Conservation (phyloP, 129 eudicot species). For the Chrysanthemum seticuspe region DNA sequence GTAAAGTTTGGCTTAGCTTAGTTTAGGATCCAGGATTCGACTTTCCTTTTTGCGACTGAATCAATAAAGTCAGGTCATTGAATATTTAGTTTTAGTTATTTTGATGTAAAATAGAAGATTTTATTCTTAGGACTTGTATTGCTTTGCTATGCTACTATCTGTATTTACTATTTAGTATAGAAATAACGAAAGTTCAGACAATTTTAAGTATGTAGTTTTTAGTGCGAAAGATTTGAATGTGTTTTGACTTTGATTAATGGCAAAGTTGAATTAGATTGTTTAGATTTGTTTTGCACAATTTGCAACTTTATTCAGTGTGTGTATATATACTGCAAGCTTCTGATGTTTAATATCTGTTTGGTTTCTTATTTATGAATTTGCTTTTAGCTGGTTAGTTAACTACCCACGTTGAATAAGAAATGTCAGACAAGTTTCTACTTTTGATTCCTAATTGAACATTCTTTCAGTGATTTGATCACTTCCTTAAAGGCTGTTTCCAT, state of each 20-base stretch:
- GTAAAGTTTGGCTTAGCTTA: too few relatives aligned
- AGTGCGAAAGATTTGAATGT: slow-evolving; percentile 13
- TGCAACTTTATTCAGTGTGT: too few relatives aligned
- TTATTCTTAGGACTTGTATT: too few relatives aligned
- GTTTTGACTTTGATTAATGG: slow-evolving; percentile 16
- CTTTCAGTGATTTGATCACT: slow-evolving; percentile 20
- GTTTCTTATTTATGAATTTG: slow-evolving; percentile 2
- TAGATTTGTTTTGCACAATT: slow-evolving; percentile 11
- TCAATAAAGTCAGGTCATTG: too few relatives aligned
- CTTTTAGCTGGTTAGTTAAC: slow-evolving; percentile 1
- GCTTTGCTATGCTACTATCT: slow-evolving; percentile 1
- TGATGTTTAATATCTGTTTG: background rate
- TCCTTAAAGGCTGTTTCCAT: slow-evolving; percentile 22
- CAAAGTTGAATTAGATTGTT: slow-evolving; percentile 16
- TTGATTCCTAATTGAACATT: slow-evolving; percentile 10
- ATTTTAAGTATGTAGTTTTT: slow-evolving; percentile 9
- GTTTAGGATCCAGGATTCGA: too few relatives aligned
- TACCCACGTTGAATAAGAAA: background rate
- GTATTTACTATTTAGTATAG: background rate
- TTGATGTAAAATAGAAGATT: too few relatives aligned
- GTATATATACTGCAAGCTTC: background rate
- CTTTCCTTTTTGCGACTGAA: too few relatives aligned
- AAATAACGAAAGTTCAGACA: background rate
- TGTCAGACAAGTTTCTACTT: slow-evolving; percentile 12
- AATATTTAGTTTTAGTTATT: too few relatives aligned